Percentiles rank a stretch among this genome's conserved stretches.
Evolutionary conservation across 306 rosid genomes (phyloP).

Genomic region (Mimosa bimucronata): DNA sequence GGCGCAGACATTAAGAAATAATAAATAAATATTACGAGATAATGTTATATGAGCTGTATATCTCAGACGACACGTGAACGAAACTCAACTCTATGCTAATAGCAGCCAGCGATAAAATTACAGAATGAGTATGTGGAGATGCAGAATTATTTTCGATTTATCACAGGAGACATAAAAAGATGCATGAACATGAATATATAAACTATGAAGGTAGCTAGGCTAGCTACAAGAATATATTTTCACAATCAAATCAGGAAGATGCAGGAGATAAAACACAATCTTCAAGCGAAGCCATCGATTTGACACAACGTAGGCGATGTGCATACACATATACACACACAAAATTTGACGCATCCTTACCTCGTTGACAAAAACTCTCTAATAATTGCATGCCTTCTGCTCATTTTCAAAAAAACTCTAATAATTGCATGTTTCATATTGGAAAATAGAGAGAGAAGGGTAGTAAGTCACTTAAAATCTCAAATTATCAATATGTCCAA

Average conservation of each 20-base stretch:
- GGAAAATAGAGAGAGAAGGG: no score
- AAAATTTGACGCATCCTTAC: neutral
- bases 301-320: constrained; percentile 28
- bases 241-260: constrained; percentile 23
- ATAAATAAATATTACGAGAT: neutral
- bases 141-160: neutral
- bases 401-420: no score
- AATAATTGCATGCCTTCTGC: no score
- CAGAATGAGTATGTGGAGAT: neutral
- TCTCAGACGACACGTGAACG: neutral
- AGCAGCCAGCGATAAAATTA: neutral
- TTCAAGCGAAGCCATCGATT: constrained; percentile 10
- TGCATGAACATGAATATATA: neutral
- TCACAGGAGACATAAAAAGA: neutral
- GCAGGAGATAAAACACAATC: constrained; percentile 24
- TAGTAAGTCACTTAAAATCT: no score
- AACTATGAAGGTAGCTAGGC: neutral
- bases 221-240: neutral
- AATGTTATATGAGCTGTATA: neutral
- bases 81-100: neutral
- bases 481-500: no score
- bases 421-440: no score
- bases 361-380: no score
- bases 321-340: neutral
- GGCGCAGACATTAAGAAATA: neutral